phyloP scores from a whole-genome alignment of 164 flowering plant genomes.

The Liriodendron chinense region DNA sequence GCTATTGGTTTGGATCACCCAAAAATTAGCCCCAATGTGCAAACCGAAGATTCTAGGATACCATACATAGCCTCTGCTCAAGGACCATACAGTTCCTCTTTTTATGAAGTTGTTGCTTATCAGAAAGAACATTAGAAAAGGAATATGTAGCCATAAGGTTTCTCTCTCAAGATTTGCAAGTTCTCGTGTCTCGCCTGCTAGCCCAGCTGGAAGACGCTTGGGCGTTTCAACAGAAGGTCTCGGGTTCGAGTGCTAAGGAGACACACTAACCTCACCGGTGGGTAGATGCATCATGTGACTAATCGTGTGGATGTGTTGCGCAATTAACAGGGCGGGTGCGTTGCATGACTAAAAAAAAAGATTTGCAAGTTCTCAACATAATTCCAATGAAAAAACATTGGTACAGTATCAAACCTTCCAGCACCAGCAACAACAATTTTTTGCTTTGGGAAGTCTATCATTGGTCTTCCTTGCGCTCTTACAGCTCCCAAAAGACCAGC shows the following conservation, averaged over 20 bases:
- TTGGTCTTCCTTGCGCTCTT: conserved; percentile 93
- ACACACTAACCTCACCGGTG: too few relatives aligned
- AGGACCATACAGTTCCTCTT: neutral
- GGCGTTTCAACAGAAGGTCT: too few relatives aligned
- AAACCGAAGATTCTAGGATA: too few relatives aligned
- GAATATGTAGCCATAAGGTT: neutral
- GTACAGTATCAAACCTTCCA: conserved; percentile 65
- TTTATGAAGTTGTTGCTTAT: neutral
- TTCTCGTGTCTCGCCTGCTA: too few relatives aligned
- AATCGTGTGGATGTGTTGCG: too few relatives aligned
- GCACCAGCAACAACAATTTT: conserved; percentile 99
- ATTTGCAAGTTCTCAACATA: neutral
- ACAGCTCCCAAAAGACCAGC: conserved; percentile 99
- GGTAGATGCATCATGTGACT: too few relatives aligned
- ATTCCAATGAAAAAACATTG: neutral
- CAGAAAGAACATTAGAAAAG: neutral
- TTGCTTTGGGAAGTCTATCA: conserved; percentile 96
- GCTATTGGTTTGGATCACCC: neutral
- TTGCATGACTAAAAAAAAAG: too few relatives aligned
- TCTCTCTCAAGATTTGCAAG: neutral
- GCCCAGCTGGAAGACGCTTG: too few relatives aligned
- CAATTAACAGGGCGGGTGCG: too few relatives aligned
- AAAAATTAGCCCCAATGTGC: neutral
- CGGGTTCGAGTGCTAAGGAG: too few relatives aligned
- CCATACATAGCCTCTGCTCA: too few relatives aligned